Evolutionary conservation across 345 rosid species (phyloP).

Genomic region (Kandelia obovata): DNA sequence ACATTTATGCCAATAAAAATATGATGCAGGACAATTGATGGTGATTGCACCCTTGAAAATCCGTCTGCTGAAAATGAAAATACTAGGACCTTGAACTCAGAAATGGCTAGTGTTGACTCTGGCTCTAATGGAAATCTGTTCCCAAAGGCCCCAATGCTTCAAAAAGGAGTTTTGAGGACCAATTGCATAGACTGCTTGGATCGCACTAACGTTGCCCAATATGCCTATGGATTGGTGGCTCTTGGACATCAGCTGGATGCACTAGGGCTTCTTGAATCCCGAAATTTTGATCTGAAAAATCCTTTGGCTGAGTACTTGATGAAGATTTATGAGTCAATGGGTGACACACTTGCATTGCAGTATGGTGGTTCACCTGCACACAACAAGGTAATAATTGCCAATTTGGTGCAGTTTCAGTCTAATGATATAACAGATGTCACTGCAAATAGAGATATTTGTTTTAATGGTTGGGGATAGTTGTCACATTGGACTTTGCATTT

Average conservation of each 20-base stretch:
- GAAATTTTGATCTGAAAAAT: constrained; percentile 57
- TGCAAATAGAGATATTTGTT: neutral
- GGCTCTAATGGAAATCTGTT: constrained; percentile 24
- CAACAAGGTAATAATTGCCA: constrained; percentile 59
- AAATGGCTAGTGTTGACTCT: constrained; percentile 20
- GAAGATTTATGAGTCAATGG: constrained; percentile 84
- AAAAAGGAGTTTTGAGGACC: constrained; percentile 85
- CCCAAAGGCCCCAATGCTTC: constrained; percentile 47
- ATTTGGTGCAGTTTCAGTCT: neutral
- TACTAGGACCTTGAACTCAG: constrained; percentile 28
- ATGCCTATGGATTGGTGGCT: constrained; percentile 78
- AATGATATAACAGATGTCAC: neutral
- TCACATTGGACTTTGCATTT: neutral
- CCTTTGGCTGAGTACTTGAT: constrained; percentile 77
- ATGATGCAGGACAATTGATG: constrained; percentile 42
- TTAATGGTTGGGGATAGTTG: neutral
- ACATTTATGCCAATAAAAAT: constrained; percentile 22
- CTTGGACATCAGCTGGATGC: constrained; percentile 77
- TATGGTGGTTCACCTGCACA: constrained; percentile 99
- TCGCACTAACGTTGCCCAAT: constrained; percentile 97
- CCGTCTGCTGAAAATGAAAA: constrained; percentile 27
- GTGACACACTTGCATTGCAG: constrained; percentile 91
- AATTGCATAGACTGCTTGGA: constrained; percentile 98
- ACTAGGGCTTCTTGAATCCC: constrained; percentile 46
- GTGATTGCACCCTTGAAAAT: constrained; percentile 23